Evolutionary conservation across 805 yeast genomes (phyloP), one percentile per base, ranked within the genome.

Genomic region (Lipomyces yamanashiensis): DNA sequence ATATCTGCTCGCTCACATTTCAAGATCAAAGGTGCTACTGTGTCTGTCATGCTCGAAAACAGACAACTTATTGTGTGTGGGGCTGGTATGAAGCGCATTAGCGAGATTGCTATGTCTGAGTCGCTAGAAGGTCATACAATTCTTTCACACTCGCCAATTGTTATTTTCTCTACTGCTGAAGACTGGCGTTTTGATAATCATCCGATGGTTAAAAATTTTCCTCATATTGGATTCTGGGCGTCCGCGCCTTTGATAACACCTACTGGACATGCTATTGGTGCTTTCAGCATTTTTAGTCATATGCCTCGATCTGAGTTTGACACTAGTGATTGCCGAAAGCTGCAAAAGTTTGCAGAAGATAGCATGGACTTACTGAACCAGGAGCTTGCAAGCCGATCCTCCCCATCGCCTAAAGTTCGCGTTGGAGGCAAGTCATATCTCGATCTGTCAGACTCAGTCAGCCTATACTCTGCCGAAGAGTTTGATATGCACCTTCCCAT

Each of bases 101-200:
- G 74, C n/a, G 84, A 80, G 61, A 80, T 85, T 55, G 85, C 85
- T 12, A 77, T 90, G 58, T 75, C 74, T 21, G 75, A 85, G 1
- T 85, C 91, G 7, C 74, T 89, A 52, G 95, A 89, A 72, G 85
- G 85, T 8, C 93, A 89, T 75, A 79, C 91, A 0, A 79, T 89
- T 1, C 74, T 89, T 41, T 86, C 92, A 0, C 73, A 78, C 7
- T 85, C 80, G 1, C 79, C 81, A 64, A 82, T 89, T 59, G 76
- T 85, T 2, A 68, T 89, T 7, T 72, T 80, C 5, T 89, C 88
- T 72, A 86, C 92, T 1, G 73, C 84, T 5, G 76, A 76, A 41
- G 96, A 89, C 71, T 89, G 96, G 95, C 78, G 96, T 72, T 82
- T 87, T 3, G 70, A 75, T 17, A 75, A 78, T 47, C 87, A 85